Base-by-base conservation (phyloP, 768 basidiomycete species). In the Calocybe indica region DNA sequence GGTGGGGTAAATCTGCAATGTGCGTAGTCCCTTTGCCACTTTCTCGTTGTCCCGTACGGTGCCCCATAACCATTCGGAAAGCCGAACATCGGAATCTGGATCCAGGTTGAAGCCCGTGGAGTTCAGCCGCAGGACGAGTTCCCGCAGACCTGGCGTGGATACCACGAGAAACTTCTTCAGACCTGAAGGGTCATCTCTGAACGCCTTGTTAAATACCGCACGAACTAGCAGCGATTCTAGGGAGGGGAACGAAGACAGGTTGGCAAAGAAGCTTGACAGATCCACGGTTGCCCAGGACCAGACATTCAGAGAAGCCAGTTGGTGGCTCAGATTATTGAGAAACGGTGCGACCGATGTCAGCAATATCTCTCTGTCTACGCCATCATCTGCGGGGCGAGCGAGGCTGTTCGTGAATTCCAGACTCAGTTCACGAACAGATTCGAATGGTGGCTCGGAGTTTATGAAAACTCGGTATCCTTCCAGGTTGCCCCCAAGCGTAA, bases 1-100 rank as follows among this genome's bases (percentile, higher is more conserved):
- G 6, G 73, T 71, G 1, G 74, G 74, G 51, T 72, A 76, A 31
- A 78, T 58, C 14, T 72, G 66, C 28, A 78, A 53, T 6, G 50
- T 45, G n/a, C 58, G 57, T 12, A 72, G 55, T 31, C 52, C 49
- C 34, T 60, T 55, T 2, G 61, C 49, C 37, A 75, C 64, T 22
- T 59, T 54, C 5, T 45, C 40, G 11, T 57, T 46, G 43, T 68
- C 61, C n/a, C 59, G 53, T 11, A 62, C 49, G 30, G 59, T 62
- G 1, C 51, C 40, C 0, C 40, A n/a, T 14, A 76, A 58, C 67
- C 73, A 75, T 12, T 63, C 46, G 35, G 52, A 59, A 12, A 78
- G 57, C 5, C 53, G 46, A 3, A 62, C 52, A 47, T 75, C 72
- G 6, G 53, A 45, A 12, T 45, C 47, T 22, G 60, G 59, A 37